A percentile compares a stretch with the other conserved stretches of the same genome.
phyloP scores from a whole-genome alignment of 1,284 basidiomycete genomes.

The Testicularia cyperi region DNA sequence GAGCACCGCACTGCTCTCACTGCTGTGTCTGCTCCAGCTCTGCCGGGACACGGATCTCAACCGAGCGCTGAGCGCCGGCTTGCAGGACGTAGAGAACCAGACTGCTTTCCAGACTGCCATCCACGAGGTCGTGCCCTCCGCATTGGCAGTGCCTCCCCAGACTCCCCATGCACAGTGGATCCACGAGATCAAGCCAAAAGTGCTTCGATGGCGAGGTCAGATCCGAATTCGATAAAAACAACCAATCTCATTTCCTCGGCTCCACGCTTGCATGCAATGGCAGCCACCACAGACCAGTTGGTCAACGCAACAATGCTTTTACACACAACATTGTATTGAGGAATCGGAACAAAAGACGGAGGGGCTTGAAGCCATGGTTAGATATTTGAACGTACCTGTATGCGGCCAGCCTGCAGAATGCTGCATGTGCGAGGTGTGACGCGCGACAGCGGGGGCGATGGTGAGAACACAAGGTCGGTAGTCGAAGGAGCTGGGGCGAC shows the following conservation, averaged over 20 bases:
- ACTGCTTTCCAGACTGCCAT: constrained; percentile 11
- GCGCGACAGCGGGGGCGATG: too few species aligned
- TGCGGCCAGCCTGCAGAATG: too few species aligned
- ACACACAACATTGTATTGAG: too few species aligned
- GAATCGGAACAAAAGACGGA: too few species aligned
- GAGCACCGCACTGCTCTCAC: constrained; percentile 16
- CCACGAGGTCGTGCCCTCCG: constrained; percentile 13
- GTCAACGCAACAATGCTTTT: too few species aligned
- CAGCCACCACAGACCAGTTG: too few species aligned
- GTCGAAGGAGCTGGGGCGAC: too few species aligned
- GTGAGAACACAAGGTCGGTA: too few species aligned
- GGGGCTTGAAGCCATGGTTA: too few species aligned
- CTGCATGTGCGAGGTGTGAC: too few species aligned
- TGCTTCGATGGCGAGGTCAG: constrained; percentile 16
- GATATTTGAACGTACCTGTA: too few species aligned
- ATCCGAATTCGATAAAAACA: constrained; percentile 15
- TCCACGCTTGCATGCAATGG: too few species aligned
- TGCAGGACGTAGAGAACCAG: constrained; percentile 5
- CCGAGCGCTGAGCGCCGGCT: constrained; percentile 1
- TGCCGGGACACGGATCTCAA: constrained; percentile 11
- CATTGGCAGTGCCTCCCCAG: constrained; percentile 4
- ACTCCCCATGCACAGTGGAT: constrained; percentile 27
- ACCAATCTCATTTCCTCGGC: not conserved
- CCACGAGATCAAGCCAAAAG: constrained; percentile 16
- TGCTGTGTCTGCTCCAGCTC: constrained; percentile 19